phyloP scores from a whole-genome alignment of 2,329 filamentous ascomycete genomes.

The Colletotrichum tanaceti region DNA sequence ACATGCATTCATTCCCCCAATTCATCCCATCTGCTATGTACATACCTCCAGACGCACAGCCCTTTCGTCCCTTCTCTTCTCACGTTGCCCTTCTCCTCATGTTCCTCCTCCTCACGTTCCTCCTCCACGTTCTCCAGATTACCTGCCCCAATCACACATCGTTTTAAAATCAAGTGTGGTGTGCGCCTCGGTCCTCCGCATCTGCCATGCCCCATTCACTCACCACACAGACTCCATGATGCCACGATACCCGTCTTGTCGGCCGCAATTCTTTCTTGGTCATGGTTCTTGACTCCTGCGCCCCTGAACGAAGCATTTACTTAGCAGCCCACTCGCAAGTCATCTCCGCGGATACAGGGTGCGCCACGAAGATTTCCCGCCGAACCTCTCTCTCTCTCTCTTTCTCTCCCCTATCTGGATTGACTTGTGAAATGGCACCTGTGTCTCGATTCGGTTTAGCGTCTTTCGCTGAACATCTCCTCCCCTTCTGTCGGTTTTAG shows the following conservation, averaged over 20 bases:
- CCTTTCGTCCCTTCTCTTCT: slow-evolving; percentile 5
- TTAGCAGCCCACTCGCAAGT: background rate
- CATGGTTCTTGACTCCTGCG: background rate
- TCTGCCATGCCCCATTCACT: background rate
- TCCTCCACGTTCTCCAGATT: slow-evolving; percentile 30
- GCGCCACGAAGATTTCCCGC: slow-evolving; percentile 2
- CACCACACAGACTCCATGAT: background rate
- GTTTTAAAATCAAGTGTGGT: background rate
- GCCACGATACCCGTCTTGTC: slow-evolving; percentile 13
- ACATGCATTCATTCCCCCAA: background rate
- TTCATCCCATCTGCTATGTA: slow-evolving; percentile 1
- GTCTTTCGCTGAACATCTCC: background rate
- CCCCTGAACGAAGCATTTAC: slow-evolving; percentile 2
- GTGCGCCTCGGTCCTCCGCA: slow-evolving; percentile 17
- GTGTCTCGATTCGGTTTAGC: slow-evolving; percentile 9
- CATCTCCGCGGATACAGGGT: slow-evolving; percentile 1
- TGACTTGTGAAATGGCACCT: background rate
- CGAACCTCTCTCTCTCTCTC: background rate
- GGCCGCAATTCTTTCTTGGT: background rate
- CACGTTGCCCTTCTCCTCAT: background rate
- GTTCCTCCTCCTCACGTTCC: background rate
- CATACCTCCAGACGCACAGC: slow-evolving; percentile 7
- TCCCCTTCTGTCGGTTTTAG: slow-evolving; percentile 1
- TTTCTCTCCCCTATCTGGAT: background rate
- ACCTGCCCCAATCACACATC: slow-evolving; percentile 21